These are phyloP conservation scores for Bryoerythrophyllum caledonicum DNA, from an alignment of 225 moss, liverwort and hornwort genomes.

Conservation along the genomic window DNA sequence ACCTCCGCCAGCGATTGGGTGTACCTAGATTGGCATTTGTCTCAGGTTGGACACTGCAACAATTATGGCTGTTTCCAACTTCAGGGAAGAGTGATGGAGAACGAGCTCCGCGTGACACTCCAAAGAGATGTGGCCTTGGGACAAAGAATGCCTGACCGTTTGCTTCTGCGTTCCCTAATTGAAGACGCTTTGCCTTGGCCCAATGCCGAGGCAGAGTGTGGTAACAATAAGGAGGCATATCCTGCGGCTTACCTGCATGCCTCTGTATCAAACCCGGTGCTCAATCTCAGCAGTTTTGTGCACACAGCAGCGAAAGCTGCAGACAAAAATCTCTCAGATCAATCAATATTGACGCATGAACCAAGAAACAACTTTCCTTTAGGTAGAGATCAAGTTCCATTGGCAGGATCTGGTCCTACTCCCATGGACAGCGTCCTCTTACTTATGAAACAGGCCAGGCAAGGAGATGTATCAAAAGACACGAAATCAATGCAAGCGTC, in stretches of 20 bases:
- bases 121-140: conserved; percentile 20
- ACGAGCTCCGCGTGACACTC: conserved; percentile 17
- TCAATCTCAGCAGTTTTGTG: conserved; percentile 16
- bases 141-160: conserved; percentile 21
- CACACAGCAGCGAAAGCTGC: conserved; percentile 25
- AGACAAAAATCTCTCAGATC: conserved; percentile 37
- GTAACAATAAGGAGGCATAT: conserved; percentile 20
- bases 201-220: conserved; percentile 11
- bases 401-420: conserved; percentile 24
- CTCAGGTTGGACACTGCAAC: conserved; percentile 55
- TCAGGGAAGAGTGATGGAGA: conserved; percentile 36
- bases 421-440: conserved; percentile 42
- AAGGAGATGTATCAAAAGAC: conserved; percentile 33
- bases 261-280: conserved; percentile 10
- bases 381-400: conserved; percentile 1
- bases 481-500: conserved; percentile 21
- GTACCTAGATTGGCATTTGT: conserved; percentile 65
- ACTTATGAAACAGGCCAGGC: conserved; percentile 51
- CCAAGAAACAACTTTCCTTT: neutral
- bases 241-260: conserved; percentile 22
- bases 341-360: conserved; percentile 35
- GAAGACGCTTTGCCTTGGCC: conserved; percentile 25
- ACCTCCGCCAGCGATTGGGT: conserved; percentile 51
- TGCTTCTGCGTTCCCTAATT: conserved; percentile 28
- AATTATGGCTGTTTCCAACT: conserved; percentile 49